phyloP scores from a whole-genome alignment of 768 basidiomycete genomes.

The Leccinum subgranulosum region DNA sequence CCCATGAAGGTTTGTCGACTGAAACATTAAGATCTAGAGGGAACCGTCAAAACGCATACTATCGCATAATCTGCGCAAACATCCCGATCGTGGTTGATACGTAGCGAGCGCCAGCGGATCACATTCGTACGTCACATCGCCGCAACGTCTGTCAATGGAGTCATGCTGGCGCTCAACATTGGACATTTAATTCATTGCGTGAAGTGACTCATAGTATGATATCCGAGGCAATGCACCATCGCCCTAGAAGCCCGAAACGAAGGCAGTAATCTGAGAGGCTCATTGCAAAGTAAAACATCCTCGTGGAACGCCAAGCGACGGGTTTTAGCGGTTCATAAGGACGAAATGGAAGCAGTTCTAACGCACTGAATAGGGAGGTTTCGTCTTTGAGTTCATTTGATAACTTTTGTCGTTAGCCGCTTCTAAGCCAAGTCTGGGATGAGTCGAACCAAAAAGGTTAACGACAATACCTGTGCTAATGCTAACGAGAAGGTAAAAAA shows the following conservation, averaged over 20 bases:
- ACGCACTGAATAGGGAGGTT: neutral
- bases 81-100: conserved; percentile 5
- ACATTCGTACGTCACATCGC: conserved; percentile 2
- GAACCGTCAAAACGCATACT: neutral
- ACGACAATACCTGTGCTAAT: neutral
- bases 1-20: neutral
- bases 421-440: neutral
- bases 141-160: neutral
- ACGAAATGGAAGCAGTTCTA: neutral
- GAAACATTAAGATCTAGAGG: conserved; percentile 16
- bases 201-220: neutral
- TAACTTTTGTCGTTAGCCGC: neutral
- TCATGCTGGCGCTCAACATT: neutral
- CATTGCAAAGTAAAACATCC: conserved; percentile 5
- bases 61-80: neutral
- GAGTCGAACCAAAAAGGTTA: neutral
- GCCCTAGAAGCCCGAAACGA: neutral
- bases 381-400: neutral
- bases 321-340: neutral
- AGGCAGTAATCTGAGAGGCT: neutral
- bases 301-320: neutral
- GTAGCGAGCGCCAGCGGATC: neutral
- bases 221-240: neutral
- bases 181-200: neutral
- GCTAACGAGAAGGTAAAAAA: neutral